Evolutionary conservation across 208 protist genomes (phyloP).

Genomic region (Phytomonas francai): DNA sequence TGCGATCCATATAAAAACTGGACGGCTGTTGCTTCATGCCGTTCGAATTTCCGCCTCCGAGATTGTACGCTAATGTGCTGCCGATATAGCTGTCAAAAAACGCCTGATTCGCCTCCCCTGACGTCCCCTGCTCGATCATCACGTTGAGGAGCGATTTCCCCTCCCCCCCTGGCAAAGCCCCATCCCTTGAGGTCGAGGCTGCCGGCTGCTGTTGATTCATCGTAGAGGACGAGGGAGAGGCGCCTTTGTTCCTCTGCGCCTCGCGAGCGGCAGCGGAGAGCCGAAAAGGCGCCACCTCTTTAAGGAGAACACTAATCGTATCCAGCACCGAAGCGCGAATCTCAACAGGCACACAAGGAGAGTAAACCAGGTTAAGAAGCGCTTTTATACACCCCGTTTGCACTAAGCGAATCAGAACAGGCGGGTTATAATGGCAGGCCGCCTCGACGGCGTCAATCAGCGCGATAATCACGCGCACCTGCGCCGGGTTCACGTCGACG

Average conservation of each 20-base stretch:
- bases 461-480: conserved; percentile 53
- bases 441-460: conserved; percentile 74
- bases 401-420: conserved; percentile 56
- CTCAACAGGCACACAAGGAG: conserved; percentile 50
- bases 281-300: conserved; percentile 74
- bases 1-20: conserved; percentile 67
- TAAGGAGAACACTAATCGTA: conserved; percentile 76
- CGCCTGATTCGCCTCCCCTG: conserved; percentile 7
- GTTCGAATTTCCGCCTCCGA: conserved; percentile 11
- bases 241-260: not conserved
- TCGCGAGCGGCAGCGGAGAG: not conserved
- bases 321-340: conserved; percentile 69
- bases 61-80: conserved; percentile 11
- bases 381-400: conserved; percentile 65
- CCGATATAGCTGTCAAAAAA: not conserved
- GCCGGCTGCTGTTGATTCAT: not conserved
- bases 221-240: not conserved
- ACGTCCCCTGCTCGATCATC: conserved; percentile 67
- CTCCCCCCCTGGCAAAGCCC: not conserved
- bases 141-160: conserved; percentile 46
- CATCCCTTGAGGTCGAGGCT: not conserved
- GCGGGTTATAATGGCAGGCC: conserved; percentile 82
- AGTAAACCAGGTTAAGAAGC: conserved; percentile 64
- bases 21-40: conserved; percentile 11
- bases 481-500: conserved; percentile 30